These are phyloP conservation scores for Neonectria neomacrospora DNA, from an alignment of 2,329 filamentous ascomycete genomes.

Conservation along the genomic window DNA sequence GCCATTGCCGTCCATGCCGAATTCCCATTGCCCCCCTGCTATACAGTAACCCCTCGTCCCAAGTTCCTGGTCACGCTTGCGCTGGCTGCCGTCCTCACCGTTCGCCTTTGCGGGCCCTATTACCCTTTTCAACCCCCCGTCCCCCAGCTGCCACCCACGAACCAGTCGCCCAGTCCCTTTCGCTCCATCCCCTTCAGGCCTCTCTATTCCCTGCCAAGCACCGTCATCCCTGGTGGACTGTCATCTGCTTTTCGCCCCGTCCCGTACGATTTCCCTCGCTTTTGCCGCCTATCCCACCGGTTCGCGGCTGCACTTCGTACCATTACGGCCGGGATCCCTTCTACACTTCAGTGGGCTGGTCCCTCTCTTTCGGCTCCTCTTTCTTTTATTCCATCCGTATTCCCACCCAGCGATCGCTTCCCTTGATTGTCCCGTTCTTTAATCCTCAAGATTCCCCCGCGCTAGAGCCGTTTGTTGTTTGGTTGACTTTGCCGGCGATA, in stretches of 20 bases:
- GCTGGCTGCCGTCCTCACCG: slow-evolving; percentile 7
- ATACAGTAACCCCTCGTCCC: slow-evolving; percentile 3
- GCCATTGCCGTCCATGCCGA: slow-evolving; percentile 9
- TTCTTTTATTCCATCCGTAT: slow-evolving; percentile 11
- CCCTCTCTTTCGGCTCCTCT: slow-evolving; percentile 9
- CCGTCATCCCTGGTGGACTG: slow-evolving; percentile 15
- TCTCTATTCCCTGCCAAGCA: slow-evolving; percentile 28
- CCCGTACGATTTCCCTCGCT: slow-evolving; percentile 38
- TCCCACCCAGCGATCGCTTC: slow-evolving; percentile 1
- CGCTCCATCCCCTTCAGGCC: slow-evolving; percentile 13
- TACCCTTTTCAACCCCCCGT: slow-evolving; percentile 31
- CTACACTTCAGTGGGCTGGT: slow-evolving; percentile 41
- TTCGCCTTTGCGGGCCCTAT: slow-evolving; percentile 30
- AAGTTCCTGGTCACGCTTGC: slow-evolving; percentile 1
- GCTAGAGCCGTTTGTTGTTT: not conserved
- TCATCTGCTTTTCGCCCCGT: slow-evolving; percentile 27
- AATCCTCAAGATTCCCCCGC: not conserved
- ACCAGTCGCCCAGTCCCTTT: slow-evolving; percentile 3
- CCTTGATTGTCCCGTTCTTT: not conserved
- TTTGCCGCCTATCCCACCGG: slow-evolving; percentile 26
- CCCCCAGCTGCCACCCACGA: not conserved
- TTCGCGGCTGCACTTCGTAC: slow-evolving; percentile 11
- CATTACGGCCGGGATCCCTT: not conserved
- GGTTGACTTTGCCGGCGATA: not conserved
- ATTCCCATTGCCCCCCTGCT: not conserved